Base-by-base conservation (phyloP, 805 yeast genomes). In the Zygosaccharomyces pseudorouxii region DNA sequence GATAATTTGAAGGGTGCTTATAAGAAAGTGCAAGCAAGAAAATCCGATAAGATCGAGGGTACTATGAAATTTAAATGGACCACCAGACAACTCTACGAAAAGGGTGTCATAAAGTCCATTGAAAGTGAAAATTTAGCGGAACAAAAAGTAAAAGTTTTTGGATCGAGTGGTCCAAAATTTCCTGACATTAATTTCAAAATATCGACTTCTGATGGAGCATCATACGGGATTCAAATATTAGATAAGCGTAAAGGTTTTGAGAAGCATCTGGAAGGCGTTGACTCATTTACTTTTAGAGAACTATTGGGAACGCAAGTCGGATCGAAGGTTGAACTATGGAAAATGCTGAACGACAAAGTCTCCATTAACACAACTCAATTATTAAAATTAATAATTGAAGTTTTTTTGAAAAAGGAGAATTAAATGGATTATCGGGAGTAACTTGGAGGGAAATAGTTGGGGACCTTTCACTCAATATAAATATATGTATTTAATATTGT, bases 251-350 rank as follows among this genome's bases (percentile, higher is more conserved):
- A 63, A 40, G 60, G 62, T 4, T 48, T 56, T 2, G 61, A 55
- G n/a, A 59, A 51, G 27, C 54, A 53, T 38, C 20, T 48, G 8
- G 58, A 55, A 12, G 72, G 74, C 0, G 63, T 72, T 10, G 74
- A 73, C 31, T 73, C 78, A 10, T 63, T 92, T 18, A 76, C 86
- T 0, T 73, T 92, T 48, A 93, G 87, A 58, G 82, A 84, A 23
- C 67, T 92, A 41, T 71, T 92, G 53, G 79, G 78, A 39, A 73
- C 77, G 45, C 97, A 90, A 65, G 87, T 85, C 53, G 89, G 86
- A n/a, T 47, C 51, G 55, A 79, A 79, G 54, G 74, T 75, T 44
- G 67, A 72, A 36, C 68, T 67, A 12, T 70, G 87, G 58, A 69
- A 73, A 3, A 55, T 86, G 53, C 85, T 89, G 61, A 82, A 82